phyloP scores from a whole-genome alignment of 192 early-diverging fungal genomes.

The Backusella psychrophila region DNA sequence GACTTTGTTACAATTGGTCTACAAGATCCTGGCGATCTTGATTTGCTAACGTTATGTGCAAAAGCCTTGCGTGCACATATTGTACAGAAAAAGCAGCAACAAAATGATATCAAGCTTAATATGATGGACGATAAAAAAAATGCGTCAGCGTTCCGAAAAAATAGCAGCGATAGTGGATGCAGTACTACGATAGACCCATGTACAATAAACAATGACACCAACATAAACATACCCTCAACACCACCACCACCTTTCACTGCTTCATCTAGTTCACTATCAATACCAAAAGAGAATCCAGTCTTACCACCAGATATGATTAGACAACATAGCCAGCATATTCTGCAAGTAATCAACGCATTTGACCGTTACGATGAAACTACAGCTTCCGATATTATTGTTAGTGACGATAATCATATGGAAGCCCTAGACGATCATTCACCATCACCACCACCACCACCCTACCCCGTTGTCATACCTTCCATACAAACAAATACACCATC shows the following conservation, averaged over 20 bases:
- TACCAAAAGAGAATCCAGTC: background rate
- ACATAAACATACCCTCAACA: background rate
- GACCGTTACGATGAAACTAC: background rate
- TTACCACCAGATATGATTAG: background rate
- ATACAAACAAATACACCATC: constrained; percentile 14
- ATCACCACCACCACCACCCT: constrained; percentile 3
- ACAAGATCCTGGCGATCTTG: background rate
- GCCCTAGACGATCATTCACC: background rate
- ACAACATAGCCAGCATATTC: background rate
- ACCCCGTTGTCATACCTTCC: constrained; percentile 6
- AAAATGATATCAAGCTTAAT: background rate
- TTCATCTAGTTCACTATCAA: background rate
- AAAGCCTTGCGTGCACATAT: background rate
- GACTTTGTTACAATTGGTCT: constrained; percentile 20
- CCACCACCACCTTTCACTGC: background rate
- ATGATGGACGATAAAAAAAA: background rate
- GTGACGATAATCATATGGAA: background rate
- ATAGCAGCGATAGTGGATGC: background rate
- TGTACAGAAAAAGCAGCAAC: background rate
- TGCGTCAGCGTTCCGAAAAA: background rate
- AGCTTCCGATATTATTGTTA: background rate
- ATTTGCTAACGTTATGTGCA: background rate
- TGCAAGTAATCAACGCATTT: background rate
- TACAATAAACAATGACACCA: background rate
- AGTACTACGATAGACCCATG: background rate